A percentile compares a stretch with the other conserved stretches of the same genome.
Evolutionary conservation across 768 basidiomycete genomes (phyloP).

Genomic region (Leccinellum luteum): DNA sequence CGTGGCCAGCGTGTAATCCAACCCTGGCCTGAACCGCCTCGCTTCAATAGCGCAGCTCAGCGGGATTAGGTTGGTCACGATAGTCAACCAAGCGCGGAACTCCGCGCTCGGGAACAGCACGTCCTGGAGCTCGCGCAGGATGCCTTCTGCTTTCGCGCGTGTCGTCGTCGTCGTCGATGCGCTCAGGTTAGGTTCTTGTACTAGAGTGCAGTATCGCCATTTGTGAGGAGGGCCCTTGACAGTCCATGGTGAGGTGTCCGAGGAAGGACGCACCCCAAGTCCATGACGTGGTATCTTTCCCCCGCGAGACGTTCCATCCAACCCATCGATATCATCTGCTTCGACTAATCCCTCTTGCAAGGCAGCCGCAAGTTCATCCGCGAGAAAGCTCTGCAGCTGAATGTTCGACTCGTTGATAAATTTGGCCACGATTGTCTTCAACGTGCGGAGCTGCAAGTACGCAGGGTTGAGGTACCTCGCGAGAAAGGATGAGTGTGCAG

Average conservation of each 20-base stretch:
- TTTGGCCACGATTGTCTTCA: constrained; percentile 73
- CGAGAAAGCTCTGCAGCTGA: constrained; percentile 85
- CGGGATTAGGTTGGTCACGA: constrained; percentile 70
- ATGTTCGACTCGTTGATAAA: constrained; percentile 87
- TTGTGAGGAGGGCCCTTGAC: constrained; percentile 90
- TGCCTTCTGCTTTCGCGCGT: constrained; percentile 17
- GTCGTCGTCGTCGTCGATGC: constrained; percentile 4
- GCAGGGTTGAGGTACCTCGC: constrained; percentile 84
- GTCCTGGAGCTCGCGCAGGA: constrained; percentile 54
- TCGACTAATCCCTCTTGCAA: constrained; percentile 66
- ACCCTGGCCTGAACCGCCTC: constrained; percentile 83
- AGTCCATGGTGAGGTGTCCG: constrained; percentile 57
- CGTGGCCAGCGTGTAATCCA: constrained; percentile 94
- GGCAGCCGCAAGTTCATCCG: constrained; percentile 58
- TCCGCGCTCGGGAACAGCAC: constrained; percentile 74
- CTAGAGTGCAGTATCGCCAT: constrained; percentile 83
- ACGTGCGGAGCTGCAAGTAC: constrained; percentile 80
- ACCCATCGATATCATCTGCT: constrained; percentile 61
- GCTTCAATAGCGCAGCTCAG: constrained; percentile 74
- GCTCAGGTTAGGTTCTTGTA: background rate
- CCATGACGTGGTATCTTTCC: constrained; percentile 63
- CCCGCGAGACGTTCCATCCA: constrained; percentile 48
- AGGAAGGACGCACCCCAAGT: constrained; percentile 47
- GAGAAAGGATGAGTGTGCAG: constrained; percentile 68
- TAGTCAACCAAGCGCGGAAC: constrained; percentile 89